These are phyloP conservation scores for Neophaeococcomyces aloes DNA, from an alignment of 2,329 filamentous ascomycete genomes.

Conservation along the genomic window DNA sequence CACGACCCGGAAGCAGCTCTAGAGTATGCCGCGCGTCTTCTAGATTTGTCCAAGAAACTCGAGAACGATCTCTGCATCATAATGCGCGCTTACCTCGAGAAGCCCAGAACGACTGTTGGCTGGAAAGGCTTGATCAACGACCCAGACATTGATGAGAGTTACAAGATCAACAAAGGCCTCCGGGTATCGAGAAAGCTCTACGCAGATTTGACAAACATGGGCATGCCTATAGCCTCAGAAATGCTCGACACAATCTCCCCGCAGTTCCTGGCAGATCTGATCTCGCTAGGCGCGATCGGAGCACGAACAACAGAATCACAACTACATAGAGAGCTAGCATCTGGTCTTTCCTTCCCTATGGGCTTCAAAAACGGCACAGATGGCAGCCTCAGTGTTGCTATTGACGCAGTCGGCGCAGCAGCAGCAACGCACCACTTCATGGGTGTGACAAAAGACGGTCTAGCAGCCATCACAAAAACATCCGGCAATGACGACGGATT, in stretches of 20 bases:
- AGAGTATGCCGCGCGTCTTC: conserved; percentile 79
- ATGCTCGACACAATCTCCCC: conserved; percentile 98
- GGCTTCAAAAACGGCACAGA: conserved; percentile 99
- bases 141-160: conserved; percentile 94
- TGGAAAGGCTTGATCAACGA: conserved; percentile 99
- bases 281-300: conserved; percentile 85
- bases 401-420: conserved; percentile 90
- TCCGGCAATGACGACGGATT: conserved; percentile 95
- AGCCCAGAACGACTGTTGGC: conserved; percentile 91
- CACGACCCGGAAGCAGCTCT: conserved; percentile 86
- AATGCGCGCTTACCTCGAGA: conserved; percentile 97
- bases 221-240: conserved; percentile 93
- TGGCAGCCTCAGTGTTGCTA: conserved; percentile 75
- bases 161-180: conserved; percentile 98
- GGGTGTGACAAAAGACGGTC: conserved; percentile 90
- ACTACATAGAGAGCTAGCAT: conserved; percentile 87
- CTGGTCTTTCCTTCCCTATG: conserved; percentile 89
- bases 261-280: conserved; percentile 85
- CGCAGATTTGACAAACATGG: conserved; percentile 77
- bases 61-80: conserved; percentile 83
- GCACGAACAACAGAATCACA: conserved; percentile 96
- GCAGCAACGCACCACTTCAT: conserved; percentile 92
- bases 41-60: conserved; percentile 77
- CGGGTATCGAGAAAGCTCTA: conserved; percentile 80
- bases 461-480: conserved; percentile 89